Evolutionary conservation across 805 yeast genomes (phyloP).

Genomic region (Trichomonascus vanleenenianus): DNA sequence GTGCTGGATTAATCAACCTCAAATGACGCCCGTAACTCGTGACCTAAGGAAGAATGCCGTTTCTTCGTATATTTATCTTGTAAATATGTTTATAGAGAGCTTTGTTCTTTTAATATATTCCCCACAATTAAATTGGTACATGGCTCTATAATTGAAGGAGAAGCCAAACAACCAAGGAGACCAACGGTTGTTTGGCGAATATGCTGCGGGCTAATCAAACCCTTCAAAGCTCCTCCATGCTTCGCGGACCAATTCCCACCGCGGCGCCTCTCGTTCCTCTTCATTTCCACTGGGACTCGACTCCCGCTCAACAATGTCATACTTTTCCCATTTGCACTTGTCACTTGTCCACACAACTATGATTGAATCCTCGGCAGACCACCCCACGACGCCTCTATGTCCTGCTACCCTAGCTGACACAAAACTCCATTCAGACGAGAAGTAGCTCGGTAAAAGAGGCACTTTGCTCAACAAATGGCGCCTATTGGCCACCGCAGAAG

Average conservation of each 20-base stretch:
- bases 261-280: constrained; percentile 19
- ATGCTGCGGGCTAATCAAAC: constrained; percentile 11
- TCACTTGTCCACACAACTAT: constrained; percentile 63
- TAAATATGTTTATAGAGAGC: too few species aligned
- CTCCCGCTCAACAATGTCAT: constrained; percentile 52
- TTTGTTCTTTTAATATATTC: too few species aligned
- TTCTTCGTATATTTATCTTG: too few species aligned
- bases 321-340: constrained; percentile 80
- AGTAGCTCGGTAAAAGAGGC: constrained; percentile 65
- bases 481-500: constrained; percentile 29
- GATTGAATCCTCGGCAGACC: constrained; percentile 69
- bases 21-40: too few species aligned
- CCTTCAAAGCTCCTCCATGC: constrained; percentile 61
- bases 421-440: constrained; percentile 83
- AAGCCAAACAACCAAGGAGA: too few species aligned
- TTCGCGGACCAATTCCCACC: constrained; percentile 55
- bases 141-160: too few species aligned
- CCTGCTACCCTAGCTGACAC: constrained; percentile 54
- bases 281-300: constrained; percentile 18
- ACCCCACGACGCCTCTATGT: constrained; percentile 50
- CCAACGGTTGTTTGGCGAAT: too few species aligned
- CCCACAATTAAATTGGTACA: too few species aligned
- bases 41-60: background rate
- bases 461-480: constrained; percentile 58
- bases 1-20: constrained; percentile 21